Conservation (phyloP, 345 rosid species). For the Hibiscus syriacus region DNA sequence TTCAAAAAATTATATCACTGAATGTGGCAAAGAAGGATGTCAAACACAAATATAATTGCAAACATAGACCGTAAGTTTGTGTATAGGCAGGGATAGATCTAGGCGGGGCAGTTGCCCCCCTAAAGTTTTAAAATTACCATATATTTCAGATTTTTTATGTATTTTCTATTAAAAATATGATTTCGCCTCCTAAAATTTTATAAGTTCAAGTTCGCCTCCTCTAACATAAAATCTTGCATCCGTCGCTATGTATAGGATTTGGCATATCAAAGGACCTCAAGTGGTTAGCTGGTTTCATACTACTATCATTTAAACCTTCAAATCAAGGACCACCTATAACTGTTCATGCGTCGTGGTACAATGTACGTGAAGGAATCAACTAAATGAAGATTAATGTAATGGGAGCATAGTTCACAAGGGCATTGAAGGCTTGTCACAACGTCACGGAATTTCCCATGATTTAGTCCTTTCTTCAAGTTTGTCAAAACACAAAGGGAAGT, state of each 20-base stretch:
- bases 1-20: neutral
- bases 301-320: neutral
- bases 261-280: neutral
- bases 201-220: too few relatives aligned
- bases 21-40: too few relatives aligned
- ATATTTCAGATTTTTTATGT: too few relatives aligned
- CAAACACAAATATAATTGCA: neutral
- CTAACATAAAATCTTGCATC: too few relatives aligned
- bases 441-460: constrained; percentile 1
- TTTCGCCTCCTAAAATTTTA: too few relatives aligned
- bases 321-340: neutral
- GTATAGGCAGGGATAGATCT: too few relatives aligned
- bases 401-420: neutral
- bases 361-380: constrained; percentile 5
- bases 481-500: constrained; percentile 4
- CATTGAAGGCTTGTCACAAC: constrained; percentile 1
- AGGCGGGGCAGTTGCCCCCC: too few relatives aligned
- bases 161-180: too few relatives aligned
- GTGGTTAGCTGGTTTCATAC: neutral
- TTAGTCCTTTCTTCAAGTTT: neutral
- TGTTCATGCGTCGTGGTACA: neutral
- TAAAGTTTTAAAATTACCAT: too few relatives aligned
- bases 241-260: too few relatives aligned
- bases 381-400: neutral
- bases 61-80: neutral